Evolutionary conservation across 352 stramenopile species (phyloP), one percentile per base, ranked within the genome.

Genomic region (Phytophthora crassamura): DNA sequence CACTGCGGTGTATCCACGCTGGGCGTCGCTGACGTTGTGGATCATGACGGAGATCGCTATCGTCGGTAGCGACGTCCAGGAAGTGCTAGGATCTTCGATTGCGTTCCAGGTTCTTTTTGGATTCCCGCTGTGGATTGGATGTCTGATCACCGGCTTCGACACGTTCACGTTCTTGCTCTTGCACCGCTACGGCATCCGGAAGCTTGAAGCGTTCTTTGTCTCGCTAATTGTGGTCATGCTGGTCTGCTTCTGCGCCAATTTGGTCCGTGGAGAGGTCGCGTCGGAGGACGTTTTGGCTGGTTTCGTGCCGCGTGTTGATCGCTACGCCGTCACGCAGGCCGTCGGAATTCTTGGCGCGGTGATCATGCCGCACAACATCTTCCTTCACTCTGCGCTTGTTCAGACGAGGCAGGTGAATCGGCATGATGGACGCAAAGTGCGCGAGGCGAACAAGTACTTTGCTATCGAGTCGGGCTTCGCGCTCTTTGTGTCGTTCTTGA

Each of bases 291-390:
- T 98, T 22, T 55, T 77, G 5, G 74, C 74, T 32, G 94, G 93
- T 9, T 98, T 98, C 62, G 59, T 95, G 1, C 85, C 92, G 4
- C 71, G 79, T 14, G 70, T 89, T 8, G 64, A 93, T 69, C 80
- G 67, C 54, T 95, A 89, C 63, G 94, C 82, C 4, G 89, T 85
- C 53, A 92, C 80, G 15, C 79, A 89, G 52, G 93, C 87, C 18
- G 96, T 98, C 14, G 95, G 93, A 1, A 98, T 98, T 51, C 64
- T 99, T 11, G 96, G 95, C 38, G 90, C 94, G 0, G 94, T 99
- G 22, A 97, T 98, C 78, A 99, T 99, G 96, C 96, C 96, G 1
- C 94, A 98, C 82, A 98, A 99, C 54, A 82, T 99, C 14, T 98
- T 97, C 63, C 72, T 99, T 33, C 96, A 99, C 70, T 98, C 91